Percentiles rank a stretch among this genome's conserved stretches.
These are phyloP conservation scores for Xylariaceae sp. DNA, from an alignment of 2,329 filamentous ascomycete genomes.

Conservation along the genomic window DNA sequence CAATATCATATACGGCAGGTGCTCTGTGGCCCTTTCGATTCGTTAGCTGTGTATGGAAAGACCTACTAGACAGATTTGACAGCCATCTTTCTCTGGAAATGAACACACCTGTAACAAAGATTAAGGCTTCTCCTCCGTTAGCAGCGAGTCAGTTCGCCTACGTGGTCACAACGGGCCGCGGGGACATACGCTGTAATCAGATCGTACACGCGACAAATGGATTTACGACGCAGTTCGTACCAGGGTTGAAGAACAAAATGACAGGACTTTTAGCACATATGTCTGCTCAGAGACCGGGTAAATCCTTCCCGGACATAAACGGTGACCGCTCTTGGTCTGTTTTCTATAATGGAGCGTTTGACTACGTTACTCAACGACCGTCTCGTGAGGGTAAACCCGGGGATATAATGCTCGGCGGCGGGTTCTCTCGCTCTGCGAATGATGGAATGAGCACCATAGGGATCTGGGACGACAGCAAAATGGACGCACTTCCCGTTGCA, in stretches of 20 bases:
- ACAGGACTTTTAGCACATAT: constrained; percentile 47
- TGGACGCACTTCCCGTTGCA: constrained; percentile 38
- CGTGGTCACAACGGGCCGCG: constrained; percentile 43
- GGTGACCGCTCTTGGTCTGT: constrained; percentile 50
- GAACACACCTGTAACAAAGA: constrained; percentile 28
- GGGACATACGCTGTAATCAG: constrained; percentile 44
- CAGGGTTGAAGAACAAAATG: constrained; percentile 45
- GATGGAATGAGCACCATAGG: constrained; percentile 47
- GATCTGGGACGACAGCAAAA: constrained; percentile 42
- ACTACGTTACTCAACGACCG: constrained; percentile 52
- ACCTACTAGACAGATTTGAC: constrained; percentile 34
- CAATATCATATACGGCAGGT: constrained; percentile 44
- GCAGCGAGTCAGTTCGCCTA: constrained; percentile 33
- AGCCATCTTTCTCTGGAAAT: constrained; percentile 14
- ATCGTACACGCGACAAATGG: constrained; percentile 60
- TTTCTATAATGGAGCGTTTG: constrained; percentile 45
- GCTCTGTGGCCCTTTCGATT: constrained; percentile 52
- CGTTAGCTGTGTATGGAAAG: constrained; percentile 44
- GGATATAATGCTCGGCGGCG: constrained; percentile 56
- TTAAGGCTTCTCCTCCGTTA: constrained; percentile 33
- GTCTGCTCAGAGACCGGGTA: constrained; percentile 46
- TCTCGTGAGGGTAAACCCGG: constrained; percentile 31
- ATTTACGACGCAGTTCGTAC: constrained; percentile 50
- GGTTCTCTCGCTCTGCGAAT: constrained; percentile 41
- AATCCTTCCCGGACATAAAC: constrained; percentile 30